Evolutionary conservation across 129 eudicot species (phyloP).

Genomic region (Arctium minus): DNA sequence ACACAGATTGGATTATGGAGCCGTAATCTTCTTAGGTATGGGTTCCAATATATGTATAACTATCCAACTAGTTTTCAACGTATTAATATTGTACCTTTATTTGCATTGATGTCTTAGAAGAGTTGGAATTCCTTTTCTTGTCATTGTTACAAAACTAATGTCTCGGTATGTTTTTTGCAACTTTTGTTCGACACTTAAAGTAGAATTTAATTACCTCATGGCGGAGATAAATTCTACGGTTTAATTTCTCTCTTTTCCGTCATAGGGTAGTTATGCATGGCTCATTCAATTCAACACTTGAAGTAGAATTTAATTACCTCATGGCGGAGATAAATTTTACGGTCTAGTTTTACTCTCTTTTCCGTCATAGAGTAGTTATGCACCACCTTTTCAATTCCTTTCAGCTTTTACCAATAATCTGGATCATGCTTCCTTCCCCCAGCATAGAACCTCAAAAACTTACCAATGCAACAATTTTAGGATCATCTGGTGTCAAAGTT

Average conservation of each 20-base stretch:
- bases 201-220: neutral
- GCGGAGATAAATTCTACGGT: neutral
- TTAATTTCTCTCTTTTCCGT: neutral
- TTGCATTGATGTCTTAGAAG: neutral
- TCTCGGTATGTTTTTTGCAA: neutral
- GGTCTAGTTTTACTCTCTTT: neutral
- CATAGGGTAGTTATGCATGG: too few species aligned
- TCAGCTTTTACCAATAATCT: neutral
- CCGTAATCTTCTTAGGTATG: constrained; percentile 85
- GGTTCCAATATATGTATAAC: neutral
- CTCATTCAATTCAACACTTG: neutral
- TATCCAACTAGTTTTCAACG: neutral
- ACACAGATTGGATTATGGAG: constrained; percentile 90
- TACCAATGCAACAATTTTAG: neutral
- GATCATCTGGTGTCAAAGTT: neutral
- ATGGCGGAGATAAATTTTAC: neutral
- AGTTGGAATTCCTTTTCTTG: neutral
- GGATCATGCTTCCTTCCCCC: neutral
- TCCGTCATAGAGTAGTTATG: neutral
- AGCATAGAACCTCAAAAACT: neutral
- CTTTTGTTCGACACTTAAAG: neutral
- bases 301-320: neutral
- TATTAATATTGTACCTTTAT: neutral
- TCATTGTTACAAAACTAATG: neutral
- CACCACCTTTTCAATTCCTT: neutral